A percentile compares a stretch with the other conserved stretches of the same genome.
Conservation (phyloP, 2,329 filamentous ascomycete species). For the Emmonsiellopsis sp. region DNA sequence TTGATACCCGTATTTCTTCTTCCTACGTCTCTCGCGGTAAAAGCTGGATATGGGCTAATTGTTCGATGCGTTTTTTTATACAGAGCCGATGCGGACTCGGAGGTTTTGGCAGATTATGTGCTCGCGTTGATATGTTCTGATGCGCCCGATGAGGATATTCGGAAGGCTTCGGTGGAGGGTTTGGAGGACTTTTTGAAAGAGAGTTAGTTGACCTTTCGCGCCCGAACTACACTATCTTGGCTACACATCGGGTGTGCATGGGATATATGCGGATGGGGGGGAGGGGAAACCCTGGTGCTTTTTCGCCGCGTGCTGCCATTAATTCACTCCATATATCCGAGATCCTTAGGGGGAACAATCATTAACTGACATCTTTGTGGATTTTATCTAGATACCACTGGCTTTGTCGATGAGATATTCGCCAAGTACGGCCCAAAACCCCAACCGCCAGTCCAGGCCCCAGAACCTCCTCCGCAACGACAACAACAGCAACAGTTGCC, state of each 20-base stretch:
- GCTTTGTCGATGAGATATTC: conserved; percentile 50
- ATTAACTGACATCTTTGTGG: not conserved
- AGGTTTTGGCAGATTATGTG: conserved; percentile 54
- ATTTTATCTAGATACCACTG: conserved; percentile 33
- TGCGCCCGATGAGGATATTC: conserved; percentile 44
- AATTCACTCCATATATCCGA: not conserved
- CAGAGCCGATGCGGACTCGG: conserved; percentile 53
- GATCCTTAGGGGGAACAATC: no score
- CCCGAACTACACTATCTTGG: not conserved
- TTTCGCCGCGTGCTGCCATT: no score
- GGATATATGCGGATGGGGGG: no score
- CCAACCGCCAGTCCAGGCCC: conserved; percentile 13
- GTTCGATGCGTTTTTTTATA: not conserved
- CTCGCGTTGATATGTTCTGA: conserved; percentile 49
- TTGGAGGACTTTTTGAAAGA: conserved; percentile 50
- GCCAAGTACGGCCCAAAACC: conserved; percentile 39
- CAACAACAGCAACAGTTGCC: not conserved
- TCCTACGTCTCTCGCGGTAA: no score
- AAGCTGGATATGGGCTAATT: not conserved
- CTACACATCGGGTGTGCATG: not conserved
- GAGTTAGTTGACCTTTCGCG: conserved; percentile 25
- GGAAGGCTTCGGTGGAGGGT: conserved; percentile 44
- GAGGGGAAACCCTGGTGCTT: no score
- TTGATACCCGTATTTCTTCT: no score
- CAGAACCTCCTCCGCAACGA: not conserved